Evolutionary conservation across 73 alveolate genomes (phyloP).

Genomic region (Paramecium tetraurelia): DNA sequence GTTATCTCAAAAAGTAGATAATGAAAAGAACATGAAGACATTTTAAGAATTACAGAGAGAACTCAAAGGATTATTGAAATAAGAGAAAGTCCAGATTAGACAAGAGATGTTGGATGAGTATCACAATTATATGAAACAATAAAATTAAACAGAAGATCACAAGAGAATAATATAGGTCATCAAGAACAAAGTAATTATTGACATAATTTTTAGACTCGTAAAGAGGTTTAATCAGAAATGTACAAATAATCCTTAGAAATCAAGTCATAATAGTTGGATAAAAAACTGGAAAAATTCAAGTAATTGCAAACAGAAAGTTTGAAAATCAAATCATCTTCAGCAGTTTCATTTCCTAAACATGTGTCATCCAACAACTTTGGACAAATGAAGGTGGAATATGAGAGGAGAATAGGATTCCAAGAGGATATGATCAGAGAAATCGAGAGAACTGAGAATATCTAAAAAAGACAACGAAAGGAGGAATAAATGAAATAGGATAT

Average conservation of each 20-base stretch:
- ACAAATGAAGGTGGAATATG: constrained; percentile 9
- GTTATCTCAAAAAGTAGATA: background rate
- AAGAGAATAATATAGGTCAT: background rate
- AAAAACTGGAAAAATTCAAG: background rate
- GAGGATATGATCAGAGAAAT: background rate
- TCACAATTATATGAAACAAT: background rate
- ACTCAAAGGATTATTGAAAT: background rate
- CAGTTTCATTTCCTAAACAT: background rate
- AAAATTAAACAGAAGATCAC: background rate
- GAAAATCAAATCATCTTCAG: background rate
- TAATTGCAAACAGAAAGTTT: background rate
- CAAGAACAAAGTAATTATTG: background rate
- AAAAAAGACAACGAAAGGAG: background rate
- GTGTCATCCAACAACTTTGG: background rate
- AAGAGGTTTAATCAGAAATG: background rate
- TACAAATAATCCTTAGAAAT: background rate
- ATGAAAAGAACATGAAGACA: background rate
- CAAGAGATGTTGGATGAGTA: background rate
- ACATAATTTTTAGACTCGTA: background rate
- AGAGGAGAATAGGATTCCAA: constrained; percentile 25
- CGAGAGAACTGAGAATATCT: constrained; percentile 26
- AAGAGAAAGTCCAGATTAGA: constrained; percentile 4
- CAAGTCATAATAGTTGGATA: background rate
- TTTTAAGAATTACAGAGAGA: constrained; percentile 20
- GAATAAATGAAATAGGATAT: constrained; percentile 3